Evolutionary conservation across 805 yeast genomes (phyloP).

Genomic region (Cephaloascus albidus): DNA sequence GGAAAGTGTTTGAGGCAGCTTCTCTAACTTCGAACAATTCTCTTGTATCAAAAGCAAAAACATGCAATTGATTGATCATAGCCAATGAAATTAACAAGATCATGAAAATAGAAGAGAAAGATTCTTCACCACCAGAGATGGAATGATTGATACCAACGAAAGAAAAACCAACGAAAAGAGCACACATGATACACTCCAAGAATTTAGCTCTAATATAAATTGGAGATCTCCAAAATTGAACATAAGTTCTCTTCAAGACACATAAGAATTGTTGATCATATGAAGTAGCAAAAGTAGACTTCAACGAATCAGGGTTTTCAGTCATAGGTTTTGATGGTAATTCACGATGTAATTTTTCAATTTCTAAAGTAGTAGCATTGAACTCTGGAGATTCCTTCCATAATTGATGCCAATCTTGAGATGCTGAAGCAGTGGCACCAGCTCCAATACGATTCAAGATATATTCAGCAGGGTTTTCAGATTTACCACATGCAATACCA

Average conservation of each 20-base stretch:
- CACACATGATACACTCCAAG: constrained; percentile 30
- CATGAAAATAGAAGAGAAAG: constrained; percentile 42
- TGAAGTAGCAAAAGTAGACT: constrained; percentile 9
- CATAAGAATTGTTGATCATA: constrained; percentile 13
- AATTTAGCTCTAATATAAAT: constrained; percentile 39
- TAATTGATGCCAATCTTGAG: constrained; percentile 31
- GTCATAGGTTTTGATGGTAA: too few relatives aligned
- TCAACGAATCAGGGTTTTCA: too few relatives aligned
- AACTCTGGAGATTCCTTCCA: constrained; percentile 30
- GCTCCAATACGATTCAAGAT: constrained; percentile 39
- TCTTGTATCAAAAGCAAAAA: constrained; percentile 23
- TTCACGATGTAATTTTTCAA: constrained; percentile 4
- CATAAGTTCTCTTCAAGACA: constrained; percentile 25
- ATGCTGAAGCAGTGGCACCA: constrained; percentile 35
- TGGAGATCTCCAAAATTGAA: constrained; percentile 39
- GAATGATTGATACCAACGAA: constrained; percentile 27
- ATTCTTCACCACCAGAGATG: constrained; percentile 30
- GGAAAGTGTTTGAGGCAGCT: constrained; percentile 29
- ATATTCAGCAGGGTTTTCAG: too few relatives aligned
- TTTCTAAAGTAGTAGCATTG: constrained; percentile 1
- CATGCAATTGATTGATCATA: constrained; percentile 16
- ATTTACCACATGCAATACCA: constrained; percentile 8
- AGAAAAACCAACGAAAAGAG: constrained; percentile 43
- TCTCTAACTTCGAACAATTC: constrained; percentile 38
- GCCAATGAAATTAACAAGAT: constrained; percentile 27